Conservation (phyloP, 176 grass and related monocot genomes). For the Carex myosuroides region DNA sequence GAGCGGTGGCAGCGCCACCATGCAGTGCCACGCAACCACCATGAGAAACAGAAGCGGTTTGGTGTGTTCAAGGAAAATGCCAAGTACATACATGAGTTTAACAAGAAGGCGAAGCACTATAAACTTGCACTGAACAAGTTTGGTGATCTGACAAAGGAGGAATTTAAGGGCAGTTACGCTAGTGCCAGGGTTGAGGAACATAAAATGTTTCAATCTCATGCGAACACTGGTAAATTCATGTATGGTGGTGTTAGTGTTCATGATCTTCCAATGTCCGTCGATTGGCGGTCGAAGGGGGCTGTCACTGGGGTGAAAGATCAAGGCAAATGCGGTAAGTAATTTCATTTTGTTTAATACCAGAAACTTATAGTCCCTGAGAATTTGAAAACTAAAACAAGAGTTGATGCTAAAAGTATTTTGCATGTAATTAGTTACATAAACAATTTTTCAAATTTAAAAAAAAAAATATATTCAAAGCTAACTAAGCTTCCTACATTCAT, state of each 20-base stretch:
- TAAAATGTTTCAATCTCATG: background rate
- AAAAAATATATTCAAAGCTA: background rate
- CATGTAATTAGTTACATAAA: background rate
- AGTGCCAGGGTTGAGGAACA: slow-evolving; percentile 32
- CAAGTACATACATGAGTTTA: slow-evolving; percentile 65
- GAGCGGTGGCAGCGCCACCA: slow-evolving; percentile 65
- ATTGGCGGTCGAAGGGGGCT: slow-evolving; percentile 53
- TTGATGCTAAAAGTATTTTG: too few relatives aligned
- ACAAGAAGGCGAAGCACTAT: slow-evolving; percentile 48
- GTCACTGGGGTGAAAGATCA: slow-evolving; percentile 64
- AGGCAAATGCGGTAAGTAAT: slow-evolving; percentile 45
- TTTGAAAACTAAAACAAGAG: background rate
- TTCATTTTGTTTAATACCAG: background rate
- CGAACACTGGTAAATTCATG: slow-evolving; percentile 38
- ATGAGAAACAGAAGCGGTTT: slow-evolving; percentile 60
- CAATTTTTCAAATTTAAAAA: background rate
- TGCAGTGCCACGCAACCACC: slow-evolving; percentile 32
- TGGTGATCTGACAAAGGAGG: slow-evolving; percentile 52
- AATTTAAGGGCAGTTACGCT: slow-evolving; percentile 48
- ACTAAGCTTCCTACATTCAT: background rate
- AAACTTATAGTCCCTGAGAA: background rate
- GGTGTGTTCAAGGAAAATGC: slow-evolving; percentile 61
- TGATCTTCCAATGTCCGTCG: slow-evolving; percentile 34
- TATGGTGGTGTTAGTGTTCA: slow-evolving; percentile 20
- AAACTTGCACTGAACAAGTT: slow-evolving; percentile 74